Conservation (phyloP, 306 rosid species). For the Fagus sylvatica region DNA sequence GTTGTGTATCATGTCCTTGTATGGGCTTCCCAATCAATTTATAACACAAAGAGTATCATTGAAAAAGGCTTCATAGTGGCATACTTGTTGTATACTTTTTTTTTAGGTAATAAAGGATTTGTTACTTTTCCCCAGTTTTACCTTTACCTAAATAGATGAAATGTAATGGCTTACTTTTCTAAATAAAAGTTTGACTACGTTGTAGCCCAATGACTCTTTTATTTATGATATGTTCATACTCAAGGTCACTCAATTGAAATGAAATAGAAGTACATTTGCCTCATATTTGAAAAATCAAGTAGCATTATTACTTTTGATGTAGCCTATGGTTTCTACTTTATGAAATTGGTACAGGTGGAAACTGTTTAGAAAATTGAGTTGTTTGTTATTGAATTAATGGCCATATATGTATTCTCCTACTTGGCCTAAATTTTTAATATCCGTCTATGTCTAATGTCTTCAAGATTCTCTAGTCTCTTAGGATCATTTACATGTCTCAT, state of each 20-base stretch:
- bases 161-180: not conserved
- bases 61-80: not conserved
- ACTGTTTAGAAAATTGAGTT: not conserved
- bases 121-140: not conserved
- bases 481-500: not conserved
- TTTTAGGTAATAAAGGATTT: not conserved
- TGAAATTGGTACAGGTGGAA: not conserved
- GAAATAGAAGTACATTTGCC: not conserved
- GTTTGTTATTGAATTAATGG: not conserved
- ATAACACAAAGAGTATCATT: not conserved
- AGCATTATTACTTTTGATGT: not conserved
- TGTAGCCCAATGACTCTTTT: conserved; percentile 7
- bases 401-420: not conserved
- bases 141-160: not conserved
- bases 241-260: not conserved
- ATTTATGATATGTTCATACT: not conserved
- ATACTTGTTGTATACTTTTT: not conserved
- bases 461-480: not conserved
- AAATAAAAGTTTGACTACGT: not conserved
- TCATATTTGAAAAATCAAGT: not conserved
- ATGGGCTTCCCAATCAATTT: not conserved
- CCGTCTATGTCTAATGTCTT: not conserved
- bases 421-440: not conserved
- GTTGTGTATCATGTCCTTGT: no score
- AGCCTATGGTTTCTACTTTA: not conserved